Conservation (phyloP, 306 rosid genomes). For the Psophocarpus tetragonolobus region DNA sequence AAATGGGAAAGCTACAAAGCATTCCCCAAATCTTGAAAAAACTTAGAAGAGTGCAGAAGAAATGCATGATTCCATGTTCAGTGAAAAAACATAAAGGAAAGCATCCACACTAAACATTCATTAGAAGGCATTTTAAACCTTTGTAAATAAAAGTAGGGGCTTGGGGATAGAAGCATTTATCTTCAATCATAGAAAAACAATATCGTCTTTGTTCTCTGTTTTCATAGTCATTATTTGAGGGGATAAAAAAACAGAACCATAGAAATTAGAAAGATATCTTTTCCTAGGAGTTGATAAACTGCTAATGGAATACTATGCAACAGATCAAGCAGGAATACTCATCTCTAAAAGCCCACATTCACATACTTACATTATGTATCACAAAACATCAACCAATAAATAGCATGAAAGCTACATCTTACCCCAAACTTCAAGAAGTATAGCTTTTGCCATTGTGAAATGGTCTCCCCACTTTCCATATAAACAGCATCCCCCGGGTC, state of each 20-base stretch:
- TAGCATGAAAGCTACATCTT: constrained; percentile 38
- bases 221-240: not conserved
- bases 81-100: constrained; percentile 17
- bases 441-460: constrained; percentile 56
- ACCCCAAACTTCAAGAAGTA: constrained; percentile 61
- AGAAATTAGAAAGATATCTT: not conserved
- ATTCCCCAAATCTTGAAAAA: not conserved
- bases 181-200: not conserved
- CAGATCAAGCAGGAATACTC: not conserved
- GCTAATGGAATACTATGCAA: not conserved
- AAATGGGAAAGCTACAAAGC: not conserved
- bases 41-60: not conserved
- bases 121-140: not conserved
- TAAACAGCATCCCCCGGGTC: constrained; percentile 59
- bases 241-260: not conserved
- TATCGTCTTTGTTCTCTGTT: not conserved
- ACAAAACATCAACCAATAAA: constrained; percentile 5
- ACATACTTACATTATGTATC: not conserved
- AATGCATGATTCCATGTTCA: not conserved
- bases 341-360: not conserved
- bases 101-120: constrained; percentile 7
- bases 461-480: constrained; percentile 68
- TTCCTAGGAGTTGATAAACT: not conserved
- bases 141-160: not conserved
- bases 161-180: not conserved